Base-by-base conservation (phyloP, 2,329 filamentous ascomycete genomes). In the Beauveria sp. region DNA sequence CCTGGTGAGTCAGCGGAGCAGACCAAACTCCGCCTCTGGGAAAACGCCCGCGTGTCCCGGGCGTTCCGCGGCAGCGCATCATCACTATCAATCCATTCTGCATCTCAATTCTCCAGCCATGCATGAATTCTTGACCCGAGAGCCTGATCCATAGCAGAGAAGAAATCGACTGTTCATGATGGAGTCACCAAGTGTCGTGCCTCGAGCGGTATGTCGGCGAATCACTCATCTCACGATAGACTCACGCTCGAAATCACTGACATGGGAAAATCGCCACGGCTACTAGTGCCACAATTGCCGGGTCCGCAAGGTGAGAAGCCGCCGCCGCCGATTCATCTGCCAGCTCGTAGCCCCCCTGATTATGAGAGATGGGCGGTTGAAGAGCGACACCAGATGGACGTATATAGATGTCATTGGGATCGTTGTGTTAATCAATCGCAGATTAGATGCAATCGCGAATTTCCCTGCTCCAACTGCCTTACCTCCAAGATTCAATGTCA, bases 381-480 rank as follows among this genome's bases (percentile, higher is more conserved):
- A 43, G 5, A 34, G n/a, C 41, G n/a, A 46, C 26, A 37, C 2
- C 12, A 16, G 34, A 16, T 12, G 44, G 22, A 24, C 14, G 12
- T 50, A 2, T 28, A 22, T 4, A 28, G 34, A 41, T 37, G 20
- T 5, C 16, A 26, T 40, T n/a, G 18, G 46, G 8, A 4, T 46
- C 14, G 34, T 8, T 30, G 16, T 22, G 20, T 18, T 58, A 24
- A 58, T 43, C 10, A 41, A 55, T n/a, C 40, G 34, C 53, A 64
- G 65, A 66, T 64, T 18, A 60, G 64, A 57, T 66, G 65, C 48
- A 66, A 66, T 30, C 60, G 65, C 55, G 62, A 66, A 20, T 41
- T 50, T 16, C 65, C 65, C 20, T 66, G 65, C 61, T 66, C 65
- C 40, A 66, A 66, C 40, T 66, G 65, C 47, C 50, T 66, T 8